phyloP scores from a whole-genome alignment of 2,329 filamentous ascomycete genomes.

The Cladosporium halotolerans region DNA sequence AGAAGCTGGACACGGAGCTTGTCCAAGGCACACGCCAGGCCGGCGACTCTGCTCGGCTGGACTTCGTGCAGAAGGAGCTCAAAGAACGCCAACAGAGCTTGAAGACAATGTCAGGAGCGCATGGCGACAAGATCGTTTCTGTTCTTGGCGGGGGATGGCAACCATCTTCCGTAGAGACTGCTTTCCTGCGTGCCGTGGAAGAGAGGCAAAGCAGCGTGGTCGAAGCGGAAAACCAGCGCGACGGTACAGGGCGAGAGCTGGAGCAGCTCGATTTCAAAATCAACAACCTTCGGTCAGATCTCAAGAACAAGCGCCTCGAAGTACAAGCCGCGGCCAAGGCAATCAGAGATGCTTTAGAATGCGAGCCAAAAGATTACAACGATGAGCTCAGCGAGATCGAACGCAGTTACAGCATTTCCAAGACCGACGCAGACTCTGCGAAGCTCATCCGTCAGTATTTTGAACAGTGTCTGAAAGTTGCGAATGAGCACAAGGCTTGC shows the following conservation, averaged over 20 bases:
- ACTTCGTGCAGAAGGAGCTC: constrained; percentile 74
- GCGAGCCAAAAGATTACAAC: constrained; percentile 44
- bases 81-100: constrained; percentile 67
- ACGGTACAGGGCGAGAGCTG: constrained; percentile 64
- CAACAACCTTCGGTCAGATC: constrained; percentile 57
- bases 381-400: constrained; percentile 48
- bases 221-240: constrained; percentile 63
- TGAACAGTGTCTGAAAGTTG: constrained; percentile 57
- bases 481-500: constrained; percentile 66
- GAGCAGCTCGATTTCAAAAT: constrained; percentile 68
- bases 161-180: constrained; percentile 60
- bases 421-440: constrained; percentile 62
- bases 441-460: constrained; percentile 53
- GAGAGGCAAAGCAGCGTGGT: constrained; percentile 52
- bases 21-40: constrained; percentile 75
- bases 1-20: constrained; percentile 70
- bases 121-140: constrained; percentile 62
- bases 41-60: constrained; percentile 74
- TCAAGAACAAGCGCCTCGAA: constrained; percentile 57
- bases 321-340: constrained; percentile 45
- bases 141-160: constrained; percentile 64
- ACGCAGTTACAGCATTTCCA: constrained; percentile 44
- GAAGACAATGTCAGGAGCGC: constrained; percentile 68
- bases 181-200: constrained; percentile 60
- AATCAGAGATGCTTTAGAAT: constrained; percentile 53